These are phyloP conservation scores for Fusarium pseudocircinatum DNA, from an alignment of 2,329 filamentous ascomycete genomes.

Conservation along the genomic window DNA sequence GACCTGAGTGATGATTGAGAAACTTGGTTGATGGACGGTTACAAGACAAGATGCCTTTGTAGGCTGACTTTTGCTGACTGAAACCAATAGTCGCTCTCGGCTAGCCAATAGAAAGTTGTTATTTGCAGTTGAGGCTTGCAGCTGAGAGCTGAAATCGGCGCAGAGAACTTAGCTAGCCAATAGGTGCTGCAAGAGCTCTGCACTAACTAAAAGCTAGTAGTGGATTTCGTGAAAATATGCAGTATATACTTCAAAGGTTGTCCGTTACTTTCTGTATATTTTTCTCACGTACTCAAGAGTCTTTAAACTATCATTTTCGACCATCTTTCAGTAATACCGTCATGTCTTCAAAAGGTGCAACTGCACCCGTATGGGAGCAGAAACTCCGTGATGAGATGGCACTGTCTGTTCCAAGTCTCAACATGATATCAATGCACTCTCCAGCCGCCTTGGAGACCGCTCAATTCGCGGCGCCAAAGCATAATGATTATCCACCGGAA, in stretches of 20 bases:
- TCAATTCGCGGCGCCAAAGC: neutral
- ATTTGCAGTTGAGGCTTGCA: neutral
- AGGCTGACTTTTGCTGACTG: neutral
- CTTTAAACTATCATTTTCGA: rapidly evolving
- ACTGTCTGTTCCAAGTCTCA: neutral
- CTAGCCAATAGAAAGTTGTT: neutral
- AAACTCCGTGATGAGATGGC: neutral
- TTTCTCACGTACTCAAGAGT: rapidly evolving
- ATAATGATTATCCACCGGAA: too few species aligned
- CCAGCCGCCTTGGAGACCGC: rapidly evolving
- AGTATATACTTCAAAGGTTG: neutral
- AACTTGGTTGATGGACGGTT: rapidly evolving
- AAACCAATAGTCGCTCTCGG: rapidly evolving
- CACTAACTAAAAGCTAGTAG: neutral
- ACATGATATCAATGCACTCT: neutral
- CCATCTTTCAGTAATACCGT: rapidly evolving
- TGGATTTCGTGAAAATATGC: neutral
- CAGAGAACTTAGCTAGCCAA: neutral
- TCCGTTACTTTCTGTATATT: neutral
- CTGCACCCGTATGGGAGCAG: neutral
- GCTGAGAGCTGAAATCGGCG: rapidly evolving
- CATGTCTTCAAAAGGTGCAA: neutral
- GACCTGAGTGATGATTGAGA: rapidly evolving
- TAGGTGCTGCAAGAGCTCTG: rapidly evolving
- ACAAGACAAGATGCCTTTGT: rapidly evolving